Conservation (phyloP, 2,329 filamentous ascomycete species). For the Polychaeton citri region DNA sequence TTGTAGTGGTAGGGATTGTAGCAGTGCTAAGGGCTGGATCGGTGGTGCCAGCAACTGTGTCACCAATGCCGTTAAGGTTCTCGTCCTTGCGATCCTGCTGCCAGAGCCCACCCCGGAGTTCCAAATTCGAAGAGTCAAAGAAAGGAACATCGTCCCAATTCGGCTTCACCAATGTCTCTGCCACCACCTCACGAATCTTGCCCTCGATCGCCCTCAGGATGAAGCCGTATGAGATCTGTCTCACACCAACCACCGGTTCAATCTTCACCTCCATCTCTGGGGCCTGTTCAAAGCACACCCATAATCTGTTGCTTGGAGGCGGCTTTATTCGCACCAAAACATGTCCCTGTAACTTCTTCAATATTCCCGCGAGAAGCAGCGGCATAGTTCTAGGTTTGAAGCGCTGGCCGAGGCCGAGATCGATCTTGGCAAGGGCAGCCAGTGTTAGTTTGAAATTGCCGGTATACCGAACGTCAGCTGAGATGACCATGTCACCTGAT, state of each 20-base stretch:
- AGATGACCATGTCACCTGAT: constrained; percentile 77
- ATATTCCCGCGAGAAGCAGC: constrained; percentile 69
- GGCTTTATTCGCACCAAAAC: constrained; percentile 79
- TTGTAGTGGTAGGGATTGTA: constrained; percentile 7
- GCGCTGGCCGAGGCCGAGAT: constrained; percentile 55
- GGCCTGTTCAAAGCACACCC: constrained; percentile 88
- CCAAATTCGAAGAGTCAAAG: constrained; percentile 63
- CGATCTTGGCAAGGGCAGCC: constrained; percentile 82
- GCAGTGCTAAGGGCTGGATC: not conserved
- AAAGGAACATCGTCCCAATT: constrained; percentile 97
- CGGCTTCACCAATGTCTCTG: constrained; percentile 78
- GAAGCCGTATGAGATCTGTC: constrained; percentile 88
- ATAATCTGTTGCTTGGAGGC: constrained; percentile 88
- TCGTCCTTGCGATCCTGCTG: constrained; percentile 27
- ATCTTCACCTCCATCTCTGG: constrained; percentile 90
- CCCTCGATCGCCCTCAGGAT: constrained; percentile 91
- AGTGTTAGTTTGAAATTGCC: constrained; percentile 85
- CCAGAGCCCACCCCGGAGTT: constrained; percentile 79
- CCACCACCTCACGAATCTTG: constrained; percentile 83
- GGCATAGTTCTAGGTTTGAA: constrained; percentile 89
- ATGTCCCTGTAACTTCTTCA: constrained; percentile 78
- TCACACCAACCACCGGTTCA: constrained; percentile 85
- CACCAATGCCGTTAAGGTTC: constrained; percentile 1
- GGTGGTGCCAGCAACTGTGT: not conserved
- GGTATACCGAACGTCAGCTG: constrained; percentile 77